Evolutionary conservation across 2,329 filamentous ascomycete species (phyloP).

Genomic region (Fusarium lateritium): DNA sequence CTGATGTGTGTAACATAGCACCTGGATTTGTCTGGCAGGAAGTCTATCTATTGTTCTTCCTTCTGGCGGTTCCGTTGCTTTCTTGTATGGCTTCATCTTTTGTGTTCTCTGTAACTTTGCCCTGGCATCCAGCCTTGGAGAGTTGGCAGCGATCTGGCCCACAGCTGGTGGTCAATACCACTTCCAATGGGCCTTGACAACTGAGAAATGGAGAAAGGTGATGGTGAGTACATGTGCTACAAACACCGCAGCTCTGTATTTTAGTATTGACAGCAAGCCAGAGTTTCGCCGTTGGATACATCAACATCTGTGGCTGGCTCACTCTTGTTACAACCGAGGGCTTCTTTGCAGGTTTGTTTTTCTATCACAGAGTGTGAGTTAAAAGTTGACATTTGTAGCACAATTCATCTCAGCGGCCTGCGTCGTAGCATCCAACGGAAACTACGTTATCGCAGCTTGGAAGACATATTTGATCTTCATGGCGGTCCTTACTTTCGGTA

Average conservation of each 20-base stretch:
- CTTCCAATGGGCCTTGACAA: conserved; percentile 59
- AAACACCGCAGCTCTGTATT: accelerated
- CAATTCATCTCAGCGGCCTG: conserved; percentile 61
- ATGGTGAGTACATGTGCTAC: conserved; percentile 47
- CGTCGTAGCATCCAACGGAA: conserved; percentile 57
- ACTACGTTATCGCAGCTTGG: conserved; percentile 56
- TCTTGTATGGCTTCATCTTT: conserved; percentile 63
- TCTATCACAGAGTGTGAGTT: accelerated
- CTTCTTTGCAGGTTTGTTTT: conserved; percentile 57
- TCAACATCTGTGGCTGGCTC: conserved; percentile 63
- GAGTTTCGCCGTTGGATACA: conserved; percentile 61
- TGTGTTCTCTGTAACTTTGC: conserved; percentile 62
- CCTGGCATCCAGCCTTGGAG: conserved; percentile 59
- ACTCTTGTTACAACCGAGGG: conserved; percentile 60
- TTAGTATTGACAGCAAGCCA: conserved; percentile 23
- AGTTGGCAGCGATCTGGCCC: conserved; percentile 61
- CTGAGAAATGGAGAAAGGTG: conserved; percentile 56
- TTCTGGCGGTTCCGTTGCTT: conserved; percentile 59
- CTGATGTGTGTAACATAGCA: conserved; percentile 36
- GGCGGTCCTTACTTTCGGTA: conserved; percentile 34
- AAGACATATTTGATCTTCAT: conserved; percentile 62
- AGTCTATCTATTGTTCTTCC: conserved; percentile 60
- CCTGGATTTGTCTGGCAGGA: conserved; percentile 57
- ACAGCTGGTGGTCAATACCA: conserved; percentile 64
- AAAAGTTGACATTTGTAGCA: conserved; percentile 45